phyloP scores from a whole-genome alignment of 2,329 filamentous ascomycete species.

The Corinectria fuckeliana region DNA sequence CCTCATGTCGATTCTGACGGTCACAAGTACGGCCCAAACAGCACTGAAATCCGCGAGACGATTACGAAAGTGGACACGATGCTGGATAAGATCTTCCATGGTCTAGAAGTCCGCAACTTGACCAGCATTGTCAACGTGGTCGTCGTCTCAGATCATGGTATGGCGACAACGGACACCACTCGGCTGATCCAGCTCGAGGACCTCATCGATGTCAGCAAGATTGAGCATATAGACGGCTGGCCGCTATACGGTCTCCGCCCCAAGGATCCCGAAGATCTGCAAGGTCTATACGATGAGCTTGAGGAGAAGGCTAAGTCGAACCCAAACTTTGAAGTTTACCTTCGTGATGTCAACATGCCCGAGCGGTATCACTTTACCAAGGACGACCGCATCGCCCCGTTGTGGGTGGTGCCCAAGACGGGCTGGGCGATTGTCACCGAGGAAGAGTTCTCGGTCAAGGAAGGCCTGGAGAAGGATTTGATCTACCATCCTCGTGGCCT shows the following conservation, averaged over 20 bases:
- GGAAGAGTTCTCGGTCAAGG: conserved; percentile 74
- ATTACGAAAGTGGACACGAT: conserved; percentile 84
- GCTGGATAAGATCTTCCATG: conserved; percentile 77
- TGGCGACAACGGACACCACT: conserved; percentile 87
- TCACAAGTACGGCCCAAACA: conserved; percentile 91
- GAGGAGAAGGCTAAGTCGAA: conserved; percentile 63
- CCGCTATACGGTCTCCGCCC: conserved; percentile 88
- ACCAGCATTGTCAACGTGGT: conserved; percentile 92
- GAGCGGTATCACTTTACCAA: conserved; percentile 88
- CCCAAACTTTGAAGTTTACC: conserved; percentile 83
- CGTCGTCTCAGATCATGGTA: conserved; percentile 96
- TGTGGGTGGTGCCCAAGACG: conserved; percentile 92
- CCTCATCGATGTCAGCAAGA: conserved; percentile 76
- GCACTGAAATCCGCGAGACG: conserved; percentile 82
- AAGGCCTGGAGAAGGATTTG: conserved; percentile 67
- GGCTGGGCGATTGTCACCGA: conserved; percentile 91
- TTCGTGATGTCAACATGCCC: conserved; percentile 87
- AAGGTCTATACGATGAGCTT: conserved; percentile 69
- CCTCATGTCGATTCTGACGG: conserved; percentile 90
- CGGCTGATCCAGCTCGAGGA: conserved; percentile 91
- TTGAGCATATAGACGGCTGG: conserved; percentile 92
- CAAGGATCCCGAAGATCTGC: conserved; percentile 70
- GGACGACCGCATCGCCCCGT: conserved; percentile 87
- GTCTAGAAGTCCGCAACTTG: conserved; percentile 81
- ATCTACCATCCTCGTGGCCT: conserved; percentile 83